Evolutionary conservation across 2,329 filamentous ascomycete genomes (phyloP).

Genomic region (Pleomassaria siparia): DNA sequence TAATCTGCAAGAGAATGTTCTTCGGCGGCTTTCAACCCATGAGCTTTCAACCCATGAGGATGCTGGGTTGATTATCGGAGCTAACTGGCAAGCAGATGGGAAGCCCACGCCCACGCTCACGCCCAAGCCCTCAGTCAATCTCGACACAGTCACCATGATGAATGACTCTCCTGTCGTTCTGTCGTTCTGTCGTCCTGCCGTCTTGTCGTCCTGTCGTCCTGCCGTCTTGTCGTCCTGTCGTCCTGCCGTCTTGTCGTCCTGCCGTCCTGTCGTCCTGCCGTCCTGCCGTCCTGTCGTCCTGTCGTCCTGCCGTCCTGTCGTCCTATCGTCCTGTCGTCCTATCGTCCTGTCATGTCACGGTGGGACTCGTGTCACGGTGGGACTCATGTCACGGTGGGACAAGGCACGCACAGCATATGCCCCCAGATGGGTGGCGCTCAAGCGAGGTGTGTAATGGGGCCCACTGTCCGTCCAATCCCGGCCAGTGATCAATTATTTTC

Average conservation of each 20-base stretch:
- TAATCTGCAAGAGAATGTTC: conserved; percentile 14
- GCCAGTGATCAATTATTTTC: conserved; percentile 3
- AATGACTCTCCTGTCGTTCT: too few relatives aligned
- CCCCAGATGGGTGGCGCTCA: not conserved
- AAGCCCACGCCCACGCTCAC: not conserved
- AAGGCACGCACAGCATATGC: not conserved
- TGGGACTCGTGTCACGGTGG: not conserved
- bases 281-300: too few relatives aligned
- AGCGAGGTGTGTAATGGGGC: not conserved
- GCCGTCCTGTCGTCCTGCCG: too few relatives aligned
- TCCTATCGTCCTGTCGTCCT: too few relatives aligned
- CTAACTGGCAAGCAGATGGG: not conserved
- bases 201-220: too few relatives aligned
- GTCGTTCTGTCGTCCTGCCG: too few relatives aligned
- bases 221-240: too few relatives aligned
- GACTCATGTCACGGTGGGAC: not conserved
- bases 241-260: too few relatives aligned
- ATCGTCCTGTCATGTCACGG: not conserved
- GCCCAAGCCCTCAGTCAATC: too few relatives aligned
- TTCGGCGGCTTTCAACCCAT: conserved; percentile 1
- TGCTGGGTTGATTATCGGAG: not conserved
- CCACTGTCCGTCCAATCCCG: conserved; percentile 5
- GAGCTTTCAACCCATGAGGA: not conserved
- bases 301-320: too few relatives aligned
- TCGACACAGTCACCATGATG: too few relatives aligned